These are phyloP conservation scores for Podospora pseudoanserina DNA, from an alignment of 495 filamentous ascomycete genomes.

Conservation along the genomic window DNA sequence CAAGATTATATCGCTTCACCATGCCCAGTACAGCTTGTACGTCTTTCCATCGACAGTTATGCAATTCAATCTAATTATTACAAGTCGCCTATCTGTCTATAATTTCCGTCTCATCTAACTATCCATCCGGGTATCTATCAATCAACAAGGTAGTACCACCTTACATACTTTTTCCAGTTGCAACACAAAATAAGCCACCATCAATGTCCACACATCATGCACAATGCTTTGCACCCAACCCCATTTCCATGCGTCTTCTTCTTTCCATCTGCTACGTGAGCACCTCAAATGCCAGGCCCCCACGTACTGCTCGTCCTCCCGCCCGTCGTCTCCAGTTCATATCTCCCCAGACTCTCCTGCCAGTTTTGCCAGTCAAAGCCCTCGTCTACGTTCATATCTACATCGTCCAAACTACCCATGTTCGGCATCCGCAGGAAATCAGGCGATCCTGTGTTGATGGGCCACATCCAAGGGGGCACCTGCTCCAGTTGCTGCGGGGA, in stretches of 20 bases:
- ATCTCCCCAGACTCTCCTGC: constrained; percentile 39
- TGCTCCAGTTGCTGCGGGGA: constrained; percentile 22
- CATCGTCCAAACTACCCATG: constrained; percentile 29
- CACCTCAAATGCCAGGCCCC: constrained; percentile 16
- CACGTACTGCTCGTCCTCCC: constrained; percentile 22
- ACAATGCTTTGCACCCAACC: neutral
- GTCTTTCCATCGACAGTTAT: neutral
- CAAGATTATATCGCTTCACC: too few species aligned
- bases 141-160: constrained; percentile 1
- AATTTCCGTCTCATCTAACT: neutral
- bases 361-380: constrained; percentile 48
- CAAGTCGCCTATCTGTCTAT: neutral
- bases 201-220: neutral
- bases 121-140: constrained; percentile 2
- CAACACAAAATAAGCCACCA: neutral
- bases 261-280: neutral
- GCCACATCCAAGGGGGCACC: constrained; percentile 47
- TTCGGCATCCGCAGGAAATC: constrained; percentile 22
- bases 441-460: constrained; percentile 18
- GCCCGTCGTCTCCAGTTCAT: constrained; percentile 32
- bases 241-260: neutral
- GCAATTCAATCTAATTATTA: neutral
- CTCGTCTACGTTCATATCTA: constrained; percentile 42
- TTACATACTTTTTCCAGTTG: neutral
- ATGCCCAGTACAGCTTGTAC: too few species aligned